Percentiles rank a stretch among this genome's conserved stretches.
Conservation (phyloP, 352 stramenopile species). For the Phytopythium kandeliae region DNA sequence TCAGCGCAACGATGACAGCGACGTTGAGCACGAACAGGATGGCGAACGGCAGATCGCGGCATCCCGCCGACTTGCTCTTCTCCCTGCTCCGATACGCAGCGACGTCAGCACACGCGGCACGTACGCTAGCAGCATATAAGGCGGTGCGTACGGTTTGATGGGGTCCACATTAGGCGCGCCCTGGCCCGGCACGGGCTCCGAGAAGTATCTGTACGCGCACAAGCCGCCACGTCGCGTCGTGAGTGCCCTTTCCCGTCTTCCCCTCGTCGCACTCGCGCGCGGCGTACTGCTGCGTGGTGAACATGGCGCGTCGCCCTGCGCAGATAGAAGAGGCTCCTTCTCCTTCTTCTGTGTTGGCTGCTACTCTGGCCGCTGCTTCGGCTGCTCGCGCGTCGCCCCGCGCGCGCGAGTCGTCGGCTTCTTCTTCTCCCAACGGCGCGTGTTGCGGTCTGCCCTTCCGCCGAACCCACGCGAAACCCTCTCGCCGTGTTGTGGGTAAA, state of each 20-base stretch:
- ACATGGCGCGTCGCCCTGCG: too few species aligned
- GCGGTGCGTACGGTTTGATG: constrained; percentile 55
- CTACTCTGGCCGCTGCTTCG: too few species aligned
- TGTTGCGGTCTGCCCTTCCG: too few species aligned
- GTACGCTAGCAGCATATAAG: not conserved
- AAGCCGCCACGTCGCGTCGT: not conserved
- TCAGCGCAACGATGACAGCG: constrained; percentile 60
- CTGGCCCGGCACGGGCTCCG: constrained; percentile 19
- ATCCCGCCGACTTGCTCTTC: constrained; percentile 15
- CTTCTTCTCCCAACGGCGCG: too few species aligned
- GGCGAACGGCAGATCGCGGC: constrained; percentile 76
- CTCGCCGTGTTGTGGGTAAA: too few species aligned
- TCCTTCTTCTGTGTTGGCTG: too few species aligned
- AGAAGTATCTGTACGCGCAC: constrained; percentile 24
- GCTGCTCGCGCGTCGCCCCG: too few species aligned
- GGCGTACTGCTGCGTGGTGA: constrained; percentile 18
- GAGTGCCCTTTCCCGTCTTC: not conserved
- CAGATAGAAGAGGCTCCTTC: too few species aligned
- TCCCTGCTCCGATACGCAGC: not conserved
- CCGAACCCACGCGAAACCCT: too few species aligned
- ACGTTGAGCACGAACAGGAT: constrained; percentile 78
- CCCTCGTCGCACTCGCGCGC: not conserved
- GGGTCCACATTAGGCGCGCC: constrained; percentile 44
- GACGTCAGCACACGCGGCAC: too few species aligned
- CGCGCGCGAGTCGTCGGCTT: too few species aligned